A percentile compares a stretch with the other conserved stretches of the same genome.
Evolutionary conservation across 1,139 yeast species (phyloP).

Genomic region (Lodderomyces margitis): DNA sequence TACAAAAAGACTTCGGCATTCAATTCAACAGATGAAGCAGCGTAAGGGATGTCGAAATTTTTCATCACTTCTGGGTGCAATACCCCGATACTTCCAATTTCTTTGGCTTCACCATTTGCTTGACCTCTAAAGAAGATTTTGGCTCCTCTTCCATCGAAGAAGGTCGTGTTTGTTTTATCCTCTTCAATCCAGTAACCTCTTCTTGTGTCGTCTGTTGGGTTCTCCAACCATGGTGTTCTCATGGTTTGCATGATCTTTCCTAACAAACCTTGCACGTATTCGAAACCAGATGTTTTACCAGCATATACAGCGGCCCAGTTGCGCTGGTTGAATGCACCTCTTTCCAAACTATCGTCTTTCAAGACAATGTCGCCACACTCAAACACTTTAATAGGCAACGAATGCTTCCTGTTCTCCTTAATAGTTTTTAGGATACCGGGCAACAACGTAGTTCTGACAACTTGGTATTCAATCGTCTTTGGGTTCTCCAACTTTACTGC

Average conservation of each 20-base stretch:
- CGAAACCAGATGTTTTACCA: constrained; percentile 95
- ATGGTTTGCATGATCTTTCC: constrained; percentile 96
- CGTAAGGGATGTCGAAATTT: constrained; percentile 87
- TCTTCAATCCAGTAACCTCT: constrained; percentile 89
- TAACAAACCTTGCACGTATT: constrained; percentile 87
- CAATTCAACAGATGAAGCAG: constrained; percentile 87
- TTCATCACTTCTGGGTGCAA: constrained; percentile 92
- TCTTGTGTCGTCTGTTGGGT: constrained; percentile 45
- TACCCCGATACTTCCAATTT: constrained; percentile 87
- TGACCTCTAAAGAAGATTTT: constrained; percentile 68
- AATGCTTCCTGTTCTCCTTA: constrained; percentile 93
- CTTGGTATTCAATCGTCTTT: constrained; percentile 94
- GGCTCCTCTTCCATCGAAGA: constrained; percentile 98
- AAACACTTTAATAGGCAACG: constrained; percentile 90
- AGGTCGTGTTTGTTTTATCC: constrained; percentile 65
- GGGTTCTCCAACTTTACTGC: constrained; percentile 96
- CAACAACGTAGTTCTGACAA: constrained; percentile 88
- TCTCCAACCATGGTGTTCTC: constrained; percentile 80
- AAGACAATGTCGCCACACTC: constrained; percentile 94
- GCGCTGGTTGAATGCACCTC: constrained; percentile 90
- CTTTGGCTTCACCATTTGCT: constrained; percentile 53
- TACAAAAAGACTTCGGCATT: constrained; percentile 75
- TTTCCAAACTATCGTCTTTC: constrained; percentile 75
- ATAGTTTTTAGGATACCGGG: constrained; percentile 96
- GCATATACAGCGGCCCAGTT: constrained; percentile 94